Evolutionary conservation across 1,284 basidiomycete species (phyloP), one percentile per base, ranked within the genome.

Genomic region (Takashimella koratensis): DNA sequence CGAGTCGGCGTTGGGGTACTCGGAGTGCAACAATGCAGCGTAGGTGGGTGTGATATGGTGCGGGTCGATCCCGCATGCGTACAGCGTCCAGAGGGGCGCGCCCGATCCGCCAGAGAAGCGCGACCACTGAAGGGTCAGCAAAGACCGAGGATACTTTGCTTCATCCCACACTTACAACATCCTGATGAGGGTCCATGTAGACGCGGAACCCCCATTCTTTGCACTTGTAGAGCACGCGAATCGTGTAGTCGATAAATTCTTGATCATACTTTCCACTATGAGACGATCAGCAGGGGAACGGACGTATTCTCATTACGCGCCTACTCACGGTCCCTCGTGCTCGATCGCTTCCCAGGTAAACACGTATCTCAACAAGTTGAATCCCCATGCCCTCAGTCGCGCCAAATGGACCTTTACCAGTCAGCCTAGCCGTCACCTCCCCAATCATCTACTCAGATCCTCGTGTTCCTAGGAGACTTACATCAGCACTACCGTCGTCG

Each of bases 151-250:
- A 8, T 25, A 13, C 11, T 8, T 39, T 39, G 10, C 30, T n/a
- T 39, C 30, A 8, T 10, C 30, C 10, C 20, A 5, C 1, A 84
- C 93, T 73, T 71, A 96, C 93, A 36, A 85, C 83, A 70, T 98
- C 95, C 77, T 98, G 95, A 76, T 98, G 95, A 4, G 95, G 94
- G 71, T 98, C 93, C 82, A 98, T 86, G 74, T 85, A 96, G 4
- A 98, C 84, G 61, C 83, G 84, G 77, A 98, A 98, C n/a, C 95
- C 95, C 68, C 89, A 89, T 53, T 91, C 85, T 70, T 94, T 94
- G 79, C 91, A 91, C 74, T 93, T 94, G 43, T 84, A 81, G 16
- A 98, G 80, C 0, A 96, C 88, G 19, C 83, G 82, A 21, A 98
- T 82, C 3, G 87, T 88, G 67, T 98, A 98, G 65, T 95, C 88